Conservation (phyloP, 78 protist genomes). For the Dictyostelium capitatum region DNA sequence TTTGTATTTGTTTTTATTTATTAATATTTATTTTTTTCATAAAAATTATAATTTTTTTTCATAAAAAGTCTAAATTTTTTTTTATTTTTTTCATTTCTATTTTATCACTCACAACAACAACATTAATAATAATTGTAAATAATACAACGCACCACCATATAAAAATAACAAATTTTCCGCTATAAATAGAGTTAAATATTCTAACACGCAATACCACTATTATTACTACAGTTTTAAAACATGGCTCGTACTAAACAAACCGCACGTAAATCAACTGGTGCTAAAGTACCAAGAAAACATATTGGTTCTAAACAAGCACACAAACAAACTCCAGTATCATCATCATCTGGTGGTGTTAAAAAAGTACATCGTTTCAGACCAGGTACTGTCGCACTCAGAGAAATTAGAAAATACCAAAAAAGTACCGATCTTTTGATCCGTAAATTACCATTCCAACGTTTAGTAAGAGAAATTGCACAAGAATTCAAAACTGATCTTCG, state of each 20-base stretch:
- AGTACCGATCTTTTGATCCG: slow-evolving; percentile 94
- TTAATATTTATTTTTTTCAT: too few relatives aligned
- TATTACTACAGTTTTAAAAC: background rate
- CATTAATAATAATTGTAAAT: background rate
- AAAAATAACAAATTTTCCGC: background rate
- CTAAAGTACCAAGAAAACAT: slow-evolving; percentile 93
- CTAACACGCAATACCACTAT: background rate
- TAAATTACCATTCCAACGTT: slow-evolving; percentile 94
- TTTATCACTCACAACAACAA: background rate
- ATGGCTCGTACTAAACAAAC: slow-evolving; percentile 98
- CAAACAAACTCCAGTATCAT: slow-evolving; percentile 76
- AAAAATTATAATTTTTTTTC: background rate
- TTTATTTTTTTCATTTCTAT: background rate
- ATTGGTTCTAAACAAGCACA: slow-evolving; percentile 83
- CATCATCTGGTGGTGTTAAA: slow-evolving; percentile 84
- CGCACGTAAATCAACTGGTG: slow-evolving; percentile 97
- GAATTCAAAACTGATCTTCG: slow-evolving; percentile 93
- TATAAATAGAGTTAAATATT: background rate
- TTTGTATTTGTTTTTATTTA: too few relatives aligned
- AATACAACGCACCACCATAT: background rate
- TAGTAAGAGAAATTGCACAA: slow-evolving; percentile 88
- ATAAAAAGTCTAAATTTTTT: background rate
- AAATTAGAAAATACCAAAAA: slow-evolving; percentile 95
- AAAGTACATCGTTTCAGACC: slow-evolving; percentile 95
- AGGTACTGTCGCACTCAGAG: slow-evolving; percentile 96